phyloP scores from a whole-genome alignment of 805 yeast species.

The Brettanomyces naardenensis region DNA sequence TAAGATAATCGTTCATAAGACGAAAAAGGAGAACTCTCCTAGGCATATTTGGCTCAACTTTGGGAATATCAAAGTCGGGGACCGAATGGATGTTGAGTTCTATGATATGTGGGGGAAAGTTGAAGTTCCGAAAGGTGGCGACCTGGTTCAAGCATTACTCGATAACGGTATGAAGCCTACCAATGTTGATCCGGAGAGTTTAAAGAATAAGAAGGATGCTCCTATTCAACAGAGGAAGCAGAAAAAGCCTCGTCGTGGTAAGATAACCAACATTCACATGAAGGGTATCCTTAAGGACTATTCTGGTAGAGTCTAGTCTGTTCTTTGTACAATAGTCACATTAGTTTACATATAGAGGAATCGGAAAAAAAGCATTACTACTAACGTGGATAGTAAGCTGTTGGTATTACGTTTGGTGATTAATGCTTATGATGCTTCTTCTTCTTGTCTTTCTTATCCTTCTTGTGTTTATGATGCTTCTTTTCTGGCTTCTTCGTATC shows the following conservation, averaged over 20 bases:
- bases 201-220: constrained; percentile 55
- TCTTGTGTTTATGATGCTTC: constrained; percentile 17
- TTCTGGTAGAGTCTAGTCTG: constrained; percentile 23
- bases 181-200: constrained; percentile 93
- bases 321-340: not conserved
- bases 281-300: constrained; percentile 92
- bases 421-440: constrained; percentile 24
- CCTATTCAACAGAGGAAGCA: constrained; percentile 61
- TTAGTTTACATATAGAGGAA: not conserved
- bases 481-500: constrained; percentile 30
- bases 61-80: constrained; percentile 52
- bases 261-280: constrained; percentile 94
- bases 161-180: constrained; percentile 93
- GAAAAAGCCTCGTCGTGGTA: constrained; percentile 87
- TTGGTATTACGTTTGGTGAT: too few species aligned
- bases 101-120: constrained; percentile 73
- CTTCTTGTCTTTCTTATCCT: constrained; percentile 28
- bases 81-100: constrained; percentile 72
- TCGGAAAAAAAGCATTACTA: not conserved
- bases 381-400: too few species aligned
- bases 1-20: constrained; percentile 74
- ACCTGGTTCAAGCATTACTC: constrained; percentile 67
- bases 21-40: constrained; percentile 92
- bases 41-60: constrained; percentile 77
- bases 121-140: constrained; percentile 74